These are phyloP conservation scores for Termitomyces sp. DNA, from an alignment of 768 basidiomycete species.

Conservation along the genomic window DNA sequence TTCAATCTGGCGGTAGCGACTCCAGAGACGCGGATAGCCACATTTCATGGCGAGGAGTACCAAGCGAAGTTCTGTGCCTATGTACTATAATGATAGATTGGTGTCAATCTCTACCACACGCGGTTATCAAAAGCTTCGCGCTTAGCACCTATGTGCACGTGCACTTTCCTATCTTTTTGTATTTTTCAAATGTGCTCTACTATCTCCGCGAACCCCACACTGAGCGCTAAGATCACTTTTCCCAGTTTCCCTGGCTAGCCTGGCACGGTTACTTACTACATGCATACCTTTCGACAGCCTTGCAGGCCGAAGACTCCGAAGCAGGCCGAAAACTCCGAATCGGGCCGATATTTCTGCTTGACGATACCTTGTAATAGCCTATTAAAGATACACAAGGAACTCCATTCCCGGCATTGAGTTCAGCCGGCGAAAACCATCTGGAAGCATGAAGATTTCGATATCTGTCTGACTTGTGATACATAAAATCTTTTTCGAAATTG, in stretches of 20 bases:
- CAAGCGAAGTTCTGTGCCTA: slow-evolving; percentile 11
- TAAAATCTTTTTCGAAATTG: not conserved
- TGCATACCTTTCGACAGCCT: no score
- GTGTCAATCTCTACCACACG: slow-evolving; percentile 13
- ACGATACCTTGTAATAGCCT: not conserved
- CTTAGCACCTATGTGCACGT: slow-evolving; percentile 6
- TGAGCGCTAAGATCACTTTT: not conserved
- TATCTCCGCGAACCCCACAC: not conserved
- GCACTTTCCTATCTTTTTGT: no score
- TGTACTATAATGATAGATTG: not conserved
- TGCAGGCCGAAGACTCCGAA: no score
- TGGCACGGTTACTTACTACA: no score
- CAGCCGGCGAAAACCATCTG: not conserved
- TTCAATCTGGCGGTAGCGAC: not conserved
- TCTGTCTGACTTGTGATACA: not conserved
- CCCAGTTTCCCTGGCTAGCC: not conserved
- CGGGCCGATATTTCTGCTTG: not conserved
- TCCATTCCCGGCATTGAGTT: not conserved
- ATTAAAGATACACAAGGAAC: not conserved
- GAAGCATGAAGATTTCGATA: not conserved
- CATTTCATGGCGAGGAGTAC: slow-evolving; percentile 3
- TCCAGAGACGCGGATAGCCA: not conserved
- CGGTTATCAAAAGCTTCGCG: slow-evolving; percentile 22
- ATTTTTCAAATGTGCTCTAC: not conserved
- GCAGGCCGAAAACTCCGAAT: not conserved